A percentile compares a stretch with the other conserved stretches of the same genome.
Conservation (phyloP, 2,329 filamentous ascomycete species). For the Apiospora arundinis region DNA sequence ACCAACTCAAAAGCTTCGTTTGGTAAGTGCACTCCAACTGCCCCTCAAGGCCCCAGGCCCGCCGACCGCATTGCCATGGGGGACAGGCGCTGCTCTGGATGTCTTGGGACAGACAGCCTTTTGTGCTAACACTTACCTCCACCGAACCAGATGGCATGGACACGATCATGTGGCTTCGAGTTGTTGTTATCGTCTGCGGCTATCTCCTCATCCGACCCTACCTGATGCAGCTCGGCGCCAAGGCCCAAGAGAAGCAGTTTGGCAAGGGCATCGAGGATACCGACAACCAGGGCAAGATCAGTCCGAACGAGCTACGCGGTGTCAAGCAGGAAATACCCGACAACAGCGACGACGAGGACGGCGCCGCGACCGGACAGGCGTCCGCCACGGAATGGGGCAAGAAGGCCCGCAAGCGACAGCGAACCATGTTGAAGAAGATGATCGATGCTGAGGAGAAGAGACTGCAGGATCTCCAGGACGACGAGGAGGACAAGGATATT, state of each 20-base stretch:
- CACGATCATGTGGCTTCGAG: constrained; percentile 62
- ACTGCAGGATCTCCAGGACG: constrained; percentile 60
- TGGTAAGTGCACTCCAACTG: constrained; percentile 16
- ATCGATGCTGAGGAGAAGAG: constrained; percentile 67
- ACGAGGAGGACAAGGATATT: constrained; percentile 77
- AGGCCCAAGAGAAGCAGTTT: constrained; percentile 67
- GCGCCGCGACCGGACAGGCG: constrained; percentile 53
- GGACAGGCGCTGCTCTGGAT: not conserved
- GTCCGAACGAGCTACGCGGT: constrained; percentile 69
- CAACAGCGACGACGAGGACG: constrained; percentile 57
- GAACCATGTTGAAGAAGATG: constrained; percentile 69
- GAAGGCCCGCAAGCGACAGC: constrained; percentile 72
- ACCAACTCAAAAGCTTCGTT: constrained; percentile 59
- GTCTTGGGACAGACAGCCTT: not conserved
- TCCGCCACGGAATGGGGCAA: constrained; percentile 69
- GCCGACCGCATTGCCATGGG: not conserved
- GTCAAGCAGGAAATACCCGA: constrained; percentile 55
- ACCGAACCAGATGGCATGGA: constrained; percentile 8
- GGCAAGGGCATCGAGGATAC: constrained; percentile 54
- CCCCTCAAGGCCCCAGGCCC: not conserved
- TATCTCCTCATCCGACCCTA: constrained; percentile 79
- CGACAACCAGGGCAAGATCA: constrained; percentile 61
- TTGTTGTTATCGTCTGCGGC: constrained; percentile 73
- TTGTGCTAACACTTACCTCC: not conserved
- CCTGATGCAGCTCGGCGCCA: constrained; percentile 70